These are phyloP conservation scores for Candida fluviatilis DNA, from an alignment of 805 yeast genomes.

Conservation along the genomic window DNA sequence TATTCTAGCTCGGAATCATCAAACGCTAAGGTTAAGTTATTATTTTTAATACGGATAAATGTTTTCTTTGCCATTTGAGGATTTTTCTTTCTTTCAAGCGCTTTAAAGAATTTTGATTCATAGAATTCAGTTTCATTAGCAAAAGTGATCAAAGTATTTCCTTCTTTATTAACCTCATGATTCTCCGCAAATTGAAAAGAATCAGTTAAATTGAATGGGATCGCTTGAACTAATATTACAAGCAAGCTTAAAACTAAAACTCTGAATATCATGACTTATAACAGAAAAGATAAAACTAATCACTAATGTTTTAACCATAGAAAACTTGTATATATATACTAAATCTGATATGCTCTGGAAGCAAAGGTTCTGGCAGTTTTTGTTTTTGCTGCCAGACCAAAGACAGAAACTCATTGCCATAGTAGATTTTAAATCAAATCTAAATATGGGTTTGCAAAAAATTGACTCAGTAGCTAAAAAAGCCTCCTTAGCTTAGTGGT, in stretches of 20 bases:
- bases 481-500: slow-evolving; percentile 99
- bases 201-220: neutral
- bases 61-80: neutral
- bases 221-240: neutral
- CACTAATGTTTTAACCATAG: no score
- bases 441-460: neutral
- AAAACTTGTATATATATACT: no score
- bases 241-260: neutral
- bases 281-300: no score
- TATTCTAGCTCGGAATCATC: slow-evolving; percentile 1
- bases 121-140: neutral
- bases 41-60: neutral
- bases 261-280: neutral
- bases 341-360: no score
- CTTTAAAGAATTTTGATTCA: neutral
- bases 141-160: neutral
- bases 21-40: neutral
- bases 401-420: no score
- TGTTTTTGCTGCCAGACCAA: no score
- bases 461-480: neutral
- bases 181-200: neutral
- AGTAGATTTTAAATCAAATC: no score
- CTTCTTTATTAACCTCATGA: neutral
- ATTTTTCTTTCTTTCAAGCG: neutral
- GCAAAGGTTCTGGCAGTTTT: no score